phyloP scores from a whole-genome alignment of 106 monocot genomes.

The Apostasia shenzhenica region DNA sequence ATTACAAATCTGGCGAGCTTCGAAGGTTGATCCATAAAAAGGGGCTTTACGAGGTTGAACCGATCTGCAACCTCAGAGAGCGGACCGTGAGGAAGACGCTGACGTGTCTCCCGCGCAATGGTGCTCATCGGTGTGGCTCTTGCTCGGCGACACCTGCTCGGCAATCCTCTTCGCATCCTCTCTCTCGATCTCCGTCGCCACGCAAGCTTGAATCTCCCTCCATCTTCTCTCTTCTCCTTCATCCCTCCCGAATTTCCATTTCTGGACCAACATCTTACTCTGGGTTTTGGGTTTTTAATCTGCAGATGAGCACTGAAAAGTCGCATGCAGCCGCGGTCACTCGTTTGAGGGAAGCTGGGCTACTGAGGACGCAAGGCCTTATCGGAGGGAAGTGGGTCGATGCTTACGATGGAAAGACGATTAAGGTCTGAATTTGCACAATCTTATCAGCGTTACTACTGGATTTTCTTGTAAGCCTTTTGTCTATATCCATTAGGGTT shows the following conservation, averaged over 20 bases:
- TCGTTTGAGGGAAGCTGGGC: conserved; percentile 47
- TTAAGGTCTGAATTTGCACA: conserved; percentile 39
- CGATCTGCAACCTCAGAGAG: no score
- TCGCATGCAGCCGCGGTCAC: conserved; percentile 9
- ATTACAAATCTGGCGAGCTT: no score
- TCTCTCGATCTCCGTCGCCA: not conserved
- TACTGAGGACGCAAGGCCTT: conserved; percentile 63
- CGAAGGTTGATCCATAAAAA: no score
- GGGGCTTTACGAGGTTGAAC: no score
- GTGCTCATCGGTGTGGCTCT: not conserved
- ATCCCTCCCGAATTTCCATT: not conserved
- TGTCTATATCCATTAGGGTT: no score
- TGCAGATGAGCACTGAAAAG: not conserved
- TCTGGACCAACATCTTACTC: not conserved
- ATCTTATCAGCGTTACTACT: no score
- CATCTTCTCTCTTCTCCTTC: not conserved
- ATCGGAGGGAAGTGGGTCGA: conserved; percentile 83
- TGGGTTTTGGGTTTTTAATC: not conserved
- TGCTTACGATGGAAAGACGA: conserved; percentile 82
- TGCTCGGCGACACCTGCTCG: not conserved
- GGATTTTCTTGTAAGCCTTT: no score
- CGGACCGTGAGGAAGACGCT: no score
- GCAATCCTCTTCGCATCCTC: not conserved
- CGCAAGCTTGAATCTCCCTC: not conserved
- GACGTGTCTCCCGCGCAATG: not conserved